These are phyloP conservation scores for Mortierella sp. DNA, from an alignment of 371 early-diverging fungal genomes.

Conservation along the genomic window DNA sequence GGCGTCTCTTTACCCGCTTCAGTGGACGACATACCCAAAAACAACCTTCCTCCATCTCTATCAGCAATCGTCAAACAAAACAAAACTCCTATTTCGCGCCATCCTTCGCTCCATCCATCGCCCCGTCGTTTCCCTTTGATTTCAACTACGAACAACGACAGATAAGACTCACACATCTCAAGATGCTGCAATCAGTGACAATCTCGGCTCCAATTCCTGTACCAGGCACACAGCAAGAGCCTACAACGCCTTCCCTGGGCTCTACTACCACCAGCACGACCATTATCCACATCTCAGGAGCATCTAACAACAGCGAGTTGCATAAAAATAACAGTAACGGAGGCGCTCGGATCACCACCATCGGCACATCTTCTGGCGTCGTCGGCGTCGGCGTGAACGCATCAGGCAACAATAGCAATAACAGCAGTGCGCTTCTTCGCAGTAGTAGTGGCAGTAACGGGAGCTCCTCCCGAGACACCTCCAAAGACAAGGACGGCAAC, in stretches of 20 bases:
- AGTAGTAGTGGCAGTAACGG: neutral
- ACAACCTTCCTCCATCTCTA: neutral
- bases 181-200: slow-evolving; percentile 14
- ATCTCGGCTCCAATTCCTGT: slow-evolving; percentile 48
- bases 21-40: too few species aligned
- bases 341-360: neutral
- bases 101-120: neutral
- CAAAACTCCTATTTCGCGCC: neutral
- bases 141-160: neutral
- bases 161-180: neutral
- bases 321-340: neutral
- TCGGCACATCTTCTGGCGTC: neutral
- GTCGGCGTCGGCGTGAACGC: neutral
- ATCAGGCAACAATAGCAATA: slow-evolving; percentile 2
- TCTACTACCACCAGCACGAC: neutral
- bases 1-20: too few species aligned
- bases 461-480: neutral
- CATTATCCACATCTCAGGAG: slow-evolving; percentile 11
- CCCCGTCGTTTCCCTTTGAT: too few species aligned
- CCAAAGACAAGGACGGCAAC: slow-evolving; percentile 14
- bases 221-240: slow-evolving; percentile 39
- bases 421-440: neutral
- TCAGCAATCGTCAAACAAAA: neutral
- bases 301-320: neutral
- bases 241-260: slow-evolving; percentile 31